A percentile compares a stretch with the other conserved stretches of the same genome.
Evolutionary conservation across 257 asterid genomes (phyloP).

Genomic region (Mentha longifolia): DNA sequence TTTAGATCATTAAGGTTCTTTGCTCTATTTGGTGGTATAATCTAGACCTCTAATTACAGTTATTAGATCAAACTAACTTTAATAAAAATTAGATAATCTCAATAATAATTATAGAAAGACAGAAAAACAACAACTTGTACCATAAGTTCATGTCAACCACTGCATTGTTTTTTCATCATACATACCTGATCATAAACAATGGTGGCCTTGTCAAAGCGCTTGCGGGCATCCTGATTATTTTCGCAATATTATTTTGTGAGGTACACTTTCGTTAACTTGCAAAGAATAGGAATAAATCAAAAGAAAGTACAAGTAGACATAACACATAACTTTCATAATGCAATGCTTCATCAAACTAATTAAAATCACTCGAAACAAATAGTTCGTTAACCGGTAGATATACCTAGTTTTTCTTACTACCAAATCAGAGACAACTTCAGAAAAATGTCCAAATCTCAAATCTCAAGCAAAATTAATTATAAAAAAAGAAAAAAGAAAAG

Average conservation of each 20-base stretch:
- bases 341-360: conserved; percentile 15
- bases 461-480: no score
- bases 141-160: conserved; percentile 14
- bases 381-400: neutral
- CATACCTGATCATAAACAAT: conserved; percentile 89
- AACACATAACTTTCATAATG: neutral
- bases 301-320: neutral
- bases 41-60: conserved; percentile 24
- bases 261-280: no score
- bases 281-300: neutral
- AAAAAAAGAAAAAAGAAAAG: no score
- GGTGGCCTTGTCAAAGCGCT: conserved; percentile 96
- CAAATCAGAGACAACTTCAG: neutral
- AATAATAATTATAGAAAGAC: conserved; percentile 4
- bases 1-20: conserved; percentile 13
- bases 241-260: conserved; percentile 22
- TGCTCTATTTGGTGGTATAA: conserved; percentile 12
- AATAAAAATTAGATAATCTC: conserved; percentile 12
- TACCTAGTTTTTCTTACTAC: neutral
- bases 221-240: conserved; percentile 89
- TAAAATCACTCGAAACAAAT: conserved; percentile 22
- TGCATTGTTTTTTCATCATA: conserved; percentile 15
- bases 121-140: neutral
- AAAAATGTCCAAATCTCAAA: neutral
- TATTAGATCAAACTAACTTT: conserved; percentile 23